phyloP scores from a whole-genome alignment of 805 yeast species.

The Metschnikowia aberdeeniae region DNA sequence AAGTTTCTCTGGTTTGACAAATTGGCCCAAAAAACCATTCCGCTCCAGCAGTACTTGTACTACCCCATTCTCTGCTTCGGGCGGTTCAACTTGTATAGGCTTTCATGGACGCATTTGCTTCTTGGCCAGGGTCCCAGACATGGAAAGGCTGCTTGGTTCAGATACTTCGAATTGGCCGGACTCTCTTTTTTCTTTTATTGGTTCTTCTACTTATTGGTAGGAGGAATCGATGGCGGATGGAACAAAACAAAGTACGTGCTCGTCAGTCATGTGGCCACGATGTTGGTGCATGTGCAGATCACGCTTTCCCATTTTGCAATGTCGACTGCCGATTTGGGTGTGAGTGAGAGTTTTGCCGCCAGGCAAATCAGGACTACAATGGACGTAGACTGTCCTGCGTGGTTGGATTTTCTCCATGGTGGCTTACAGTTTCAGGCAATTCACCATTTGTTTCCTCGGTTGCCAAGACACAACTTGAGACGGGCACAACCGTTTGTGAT shows the following conservation, averaged over 20 bases:
- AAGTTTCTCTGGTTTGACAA: slow-evolving; percentile 63
- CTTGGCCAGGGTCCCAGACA: slow-evolving; percentile 73
- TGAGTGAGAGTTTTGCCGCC: slow-evolving; percentile 71
- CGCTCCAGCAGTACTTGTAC: slow-evolving; percentile 63
- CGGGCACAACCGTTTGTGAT: slow-evolving; percentile 67
- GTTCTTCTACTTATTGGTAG: slow-evolving; percentile 69
- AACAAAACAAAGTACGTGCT: slow-evolving; percentile 57
- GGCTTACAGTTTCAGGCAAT: slow-evolving; percentile 90
- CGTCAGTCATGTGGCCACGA: slow-evolving; percentile 75
- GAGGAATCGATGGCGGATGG: slow-evolving; percentile 48
- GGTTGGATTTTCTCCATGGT: slow-evolving; percentile 90
- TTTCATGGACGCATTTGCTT: slow-evolving; percentile 75
- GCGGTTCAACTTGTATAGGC: slow-evolving; percentile 75
- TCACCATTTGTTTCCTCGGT: slow-evolving; percentile 84
- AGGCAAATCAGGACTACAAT: slow-evolving; percentile 86
- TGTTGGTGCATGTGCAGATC: slow-evolving; percentile 93
- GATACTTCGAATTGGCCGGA: slow-evolving; percentile 75
- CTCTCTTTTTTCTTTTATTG: slow-evolving; percentile 68
- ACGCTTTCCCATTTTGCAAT: slow-evolving; percentile 88
- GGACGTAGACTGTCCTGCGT: slow-evolving; percentile 92
- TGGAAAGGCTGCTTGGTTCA: slow-evolving; percentile 84
- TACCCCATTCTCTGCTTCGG: slow-evolving; percentile 81
- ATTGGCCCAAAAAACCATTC: slow-evolving; percentile 54
- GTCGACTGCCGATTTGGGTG: slow-evolving; percentile 86
- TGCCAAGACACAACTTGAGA: slow-evolving; percentile 85